Base-by-base conservation (phyloP, 2,329 filamentous ascomycete genomes). In the Cadophora sp. region DNA sequence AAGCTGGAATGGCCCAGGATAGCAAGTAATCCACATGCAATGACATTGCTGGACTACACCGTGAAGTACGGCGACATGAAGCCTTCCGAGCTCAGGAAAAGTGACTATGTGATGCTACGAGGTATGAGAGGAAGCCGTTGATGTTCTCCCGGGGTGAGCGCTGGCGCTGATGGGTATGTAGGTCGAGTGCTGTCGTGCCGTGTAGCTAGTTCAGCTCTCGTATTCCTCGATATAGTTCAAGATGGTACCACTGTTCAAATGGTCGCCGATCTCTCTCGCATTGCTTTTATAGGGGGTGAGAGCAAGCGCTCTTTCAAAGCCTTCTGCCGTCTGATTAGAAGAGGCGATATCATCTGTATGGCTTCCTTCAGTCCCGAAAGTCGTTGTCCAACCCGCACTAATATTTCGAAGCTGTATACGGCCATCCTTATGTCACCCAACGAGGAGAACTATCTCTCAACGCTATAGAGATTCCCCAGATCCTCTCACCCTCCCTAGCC, bases 311-410 rank as follows among this genome's bases (percentile, higher is more conserved):
- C 80, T 48, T 89, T 90, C 74, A 90, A 87, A 75, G 79, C 85
- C 48, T 86, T 92, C 70, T 86, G 86, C 71, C 88, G 88, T 70
- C 80, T 92, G 65, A 84, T 94, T 59, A 88, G 91, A 73, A 87
- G 92, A 73, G 96, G 96, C 71, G 96, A 98, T 81, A 90, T 92
- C 77, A 89, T 95, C 77, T 90, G 92, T 93, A 85, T 82, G 91
- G 84, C 71, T 71, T 19, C 19, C 46, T n/a, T 19, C 14, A 37
- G n/a, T 34, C 2, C 22, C 40, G 26, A 60, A n/a, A n/a, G n/a
- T 53, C n/a, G 16, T 60, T 31, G 34, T 7, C 26, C 6, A 29
- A 31, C 27, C 12, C 31, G 24, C 53, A 67, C 71, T 77, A 62
- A 76, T 64, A 16, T 37, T 31, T n/a, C 24, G 34, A 66, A 79